Base-by-base conservation (phyloP, 257 asterid species). In the Primulina huaijiensis region DNA sequence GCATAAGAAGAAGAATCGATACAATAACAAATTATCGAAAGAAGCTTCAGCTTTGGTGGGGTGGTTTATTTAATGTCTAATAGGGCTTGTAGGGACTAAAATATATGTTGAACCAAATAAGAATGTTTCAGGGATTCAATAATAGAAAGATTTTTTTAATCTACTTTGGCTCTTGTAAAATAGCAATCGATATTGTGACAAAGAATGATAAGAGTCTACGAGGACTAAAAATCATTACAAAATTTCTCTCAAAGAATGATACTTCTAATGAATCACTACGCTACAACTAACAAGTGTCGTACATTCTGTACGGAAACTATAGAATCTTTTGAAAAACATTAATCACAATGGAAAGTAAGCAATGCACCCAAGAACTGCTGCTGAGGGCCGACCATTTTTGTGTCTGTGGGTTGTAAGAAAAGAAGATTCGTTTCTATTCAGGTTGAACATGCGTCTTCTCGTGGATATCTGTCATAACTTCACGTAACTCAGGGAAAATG, bases 401-500 rank as follows among this genome's bases (percentile, higher is more conserved):
- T 38, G 63, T 62, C 1, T 25, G 64, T 61, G 60, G 74, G 64
- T 62, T 37, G 30, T 16, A 69, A 67, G 31, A 20, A 71, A 73
- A 60, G 4, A 57, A 65, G 46, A 23, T 33, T 66, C 50, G 70
- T 52, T 72, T 63, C 76, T 82, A 80, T 65, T 73, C 81, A 70
- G 82, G 70, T 78, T 85, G 76, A 62, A 72, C 56, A 2, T 37
- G 85, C 70, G 78, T 70, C 78, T 84, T 86, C 71, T 86, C 83
- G 69, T 85, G 98, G 73, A 88, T 84, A 77, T 94, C 97, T 79
- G 74, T 58, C 79, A 91, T 85, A 35, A 89, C 64, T 52, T 88
- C 95, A 56, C 81, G 88, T 73, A 94, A 50, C 80, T 94, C 98
- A 0, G 99, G 99, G 75, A 91, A 91, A 52, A 89, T 65, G 25